These are phyloP conservation scores for Cicer bijugum DNA, from an alignment of 306 rosid genomes.

Conservation along the genomic window DNA sequence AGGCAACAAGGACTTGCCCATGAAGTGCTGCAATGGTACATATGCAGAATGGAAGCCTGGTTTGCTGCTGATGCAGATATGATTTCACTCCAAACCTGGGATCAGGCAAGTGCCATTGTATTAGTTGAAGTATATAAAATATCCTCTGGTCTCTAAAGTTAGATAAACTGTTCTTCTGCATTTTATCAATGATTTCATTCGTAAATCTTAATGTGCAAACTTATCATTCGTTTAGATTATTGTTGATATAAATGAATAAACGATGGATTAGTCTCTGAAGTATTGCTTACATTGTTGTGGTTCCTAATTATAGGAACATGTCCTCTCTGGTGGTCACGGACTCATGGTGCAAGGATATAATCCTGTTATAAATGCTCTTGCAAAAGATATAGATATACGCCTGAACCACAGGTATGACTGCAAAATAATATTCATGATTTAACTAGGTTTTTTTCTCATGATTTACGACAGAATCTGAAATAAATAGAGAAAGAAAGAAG, in stretches of 20 bases:
- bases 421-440: conserved; percentile 20
- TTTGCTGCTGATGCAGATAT: conserved; percentile 85
- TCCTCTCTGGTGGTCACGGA: conserved; percentile 85
- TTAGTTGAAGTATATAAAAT: conserved; percentile 38
- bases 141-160: conserved; percentile 9
- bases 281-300: conserved; percentile 46
- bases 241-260: conserved; percentile 28
- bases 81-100: conserved; percentile 78
- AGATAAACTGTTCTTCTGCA: not conserved
- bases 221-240: conserved; percentile 19
- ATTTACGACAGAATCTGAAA: conserved; percentile 6
- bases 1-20: conserved; percentile 75
- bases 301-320: conserved; percentile 60
- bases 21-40: conserved; percentile 74
- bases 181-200: conserved; percentile 27
- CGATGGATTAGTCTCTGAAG: conserved; percentile 23
- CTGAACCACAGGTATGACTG: conserved; percentile 68
- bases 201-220: conserved; percentile 10
- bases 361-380: conserved; percentile 72
- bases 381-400: conserved; percentile 66
- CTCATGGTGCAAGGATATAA: conserved; percentile 82
- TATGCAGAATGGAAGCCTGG: conserved; percentile 90
- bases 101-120: conserved; percentile 66
- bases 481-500: conserved; percentile 3
- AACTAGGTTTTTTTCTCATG: conserved; percentile 21